Evolutionary conservation across 78 protist genomes (phyloP), one percentile per base, ranked within the genome.

Genomic region (Pigoraptor vietnamica): DNA sequence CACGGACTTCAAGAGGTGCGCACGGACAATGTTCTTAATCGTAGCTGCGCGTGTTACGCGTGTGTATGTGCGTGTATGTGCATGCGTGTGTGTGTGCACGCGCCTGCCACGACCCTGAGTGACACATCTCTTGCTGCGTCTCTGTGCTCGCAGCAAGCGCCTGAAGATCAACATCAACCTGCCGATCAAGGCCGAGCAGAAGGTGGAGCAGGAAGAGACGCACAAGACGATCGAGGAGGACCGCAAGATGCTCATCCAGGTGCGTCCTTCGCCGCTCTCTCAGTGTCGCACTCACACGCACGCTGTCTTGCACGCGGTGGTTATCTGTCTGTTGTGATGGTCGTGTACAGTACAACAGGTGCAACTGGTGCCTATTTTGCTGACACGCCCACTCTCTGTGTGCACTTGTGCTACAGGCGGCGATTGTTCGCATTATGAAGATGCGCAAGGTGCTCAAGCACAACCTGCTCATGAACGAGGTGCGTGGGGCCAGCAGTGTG

Each of bases 401-500:
- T 88, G 79, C 79, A 38, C 23, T 38, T 39, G 6, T 35, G 56
- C 40, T 23, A 23, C 96, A 95, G 92, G 99, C 99, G 24, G 96
- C 98, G 37, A 95, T 96, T 81, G 99, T 97, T 34, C 97, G 99
- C 79, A 94, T 97, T 55, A 97, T 97, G 99, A 97, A 97, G 96
- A 87, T 93, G 92, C 91, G 99, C 81, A 95, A 96, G 94, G 90
- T 40, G 81, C 36, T 96, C 39, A 86, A 87, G 0, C 99, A 97
- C 91, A 39, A 39, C 29, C 37, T 81, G 39, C 94, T 97, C 23
- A 89, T 97, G 91, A 32, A 93, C 0, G 99, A 97, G 35, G 97
- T 96, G 19, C 86, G 39, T 37, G 87, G 10, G 87, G 21, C 0
- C 37, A 6, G n/a, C n/a, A n/a, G n/a, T n/a, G n/a, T 67, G 83